phyloP scores from a whole-genome alignment of 208 protist genomes.

The Strigomonas culicis region DNA sequence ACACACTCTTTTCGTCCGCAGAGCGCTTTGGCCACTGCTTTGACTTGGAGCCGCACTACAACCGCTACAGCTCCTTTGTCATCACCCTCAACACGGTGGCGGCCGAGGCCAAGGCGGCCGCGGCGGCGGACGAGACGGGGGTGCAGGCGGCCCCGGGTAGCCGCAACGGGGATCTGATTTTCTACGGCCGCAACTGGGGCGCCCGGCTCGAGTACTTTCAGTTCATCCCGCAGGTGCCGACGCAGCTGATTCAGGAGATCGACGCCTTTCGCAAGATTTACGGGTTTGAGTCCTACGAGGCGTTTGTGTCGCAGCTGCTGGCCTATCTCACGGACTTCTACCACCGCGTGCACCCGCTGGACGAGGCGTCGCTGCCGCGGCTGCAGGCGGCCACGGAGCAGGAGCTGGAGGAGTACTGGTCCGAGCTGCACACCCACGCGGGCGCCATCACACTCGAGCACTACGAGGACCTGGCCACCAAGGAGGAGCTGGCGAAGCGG shows the following conservation, averaged over 20 bases:
- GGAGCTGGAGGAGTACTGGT: slow-evolving; percentile 70
- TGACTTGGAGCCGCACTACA: slow-evolving; percentile 74
- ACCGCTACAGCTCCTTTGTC: slow-evolving; percentile 71
- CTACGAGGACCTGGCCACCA: background rate
- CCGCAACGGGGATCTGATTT: background rate
- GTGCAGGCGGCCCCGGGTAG: slow-evolving; percentile 3
- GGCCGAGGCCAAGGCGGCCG: background rate
- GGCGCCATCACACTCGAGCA: slow-evolving; percentile 17
- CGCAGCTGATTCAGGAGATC: slow-evolving; percentile 45
- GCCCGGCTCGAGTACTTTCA: slow-evolving; percentile 65
- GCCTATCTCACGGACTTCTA: slow-evolving; percentile 68
- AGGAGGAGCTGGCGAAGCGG: background rate
- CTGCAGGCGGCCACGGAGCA: slow-evolving; percentile 47
- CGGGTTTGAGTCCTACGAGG: slow-evolving; percentile 55
- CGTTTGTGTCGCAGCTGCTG: slow-evolving; percentile 48
- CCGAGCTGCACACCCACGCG: slow-evolving; percentile 38
- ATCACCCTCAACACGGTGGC: slow-evolving; percentile 48
- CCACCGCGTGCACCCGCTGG: slow-evolving; percentile 45
- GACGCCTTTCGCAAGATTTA: slow-evolving; percentile 66
- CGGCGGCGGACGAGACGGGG: slow-evolving; percentile 4
- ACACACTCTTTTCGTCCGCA: slow-evolving; percentile 44
- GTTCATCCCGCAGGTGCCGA: slow-evolving; percentile 48
- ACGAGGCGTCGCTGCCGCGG: slow-evolving; percentile 31
- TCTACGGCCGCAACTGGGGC: slow-evolving; percentile 21
- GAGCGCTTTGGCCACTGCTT: slow-evolving; percentile 74